These are phyloP conservation scores for Pleurotus citrinopileatus DNA, from an alignment of 768 basidiomycete species.

Conservation along the genomic window DNA sequence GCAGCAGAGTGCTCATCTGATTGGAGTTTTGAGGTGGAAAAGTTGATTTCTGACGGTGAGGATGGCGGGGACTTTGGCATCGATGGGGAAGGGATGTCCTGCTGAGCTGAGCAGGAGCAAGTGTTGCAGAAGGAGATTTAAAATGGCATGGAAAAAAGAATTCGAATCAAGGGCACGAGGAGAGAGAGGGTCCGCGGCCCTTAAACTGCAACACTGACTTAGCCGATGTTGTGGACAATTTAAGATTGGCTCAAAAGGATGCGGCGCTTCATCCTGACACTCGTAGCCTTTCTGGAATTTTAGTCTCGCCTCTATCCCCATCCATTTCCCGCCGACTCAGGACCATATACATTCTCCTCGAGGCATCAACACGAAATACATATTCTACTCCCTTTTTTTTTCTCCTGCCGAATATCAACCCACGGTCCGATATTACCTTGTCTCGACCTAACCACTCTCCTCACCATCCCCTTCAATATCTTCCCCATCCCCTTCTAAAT, in stretches of 20 bases:
- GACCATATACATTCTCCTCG: constrained; percentile 6
- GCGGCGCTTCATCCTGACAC: constrained; percentile 44
- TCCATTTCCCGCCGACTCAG: constrained; percentile 18
- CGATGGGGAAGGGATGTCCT: constrained; percentile 22
- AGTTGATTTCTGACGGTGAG: constrained; percentile 24
- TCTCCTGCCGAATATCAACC: not conserved
- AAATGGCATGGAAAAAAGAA: constrained; percentile 66
- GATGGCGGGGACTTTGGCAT: constrained; percentile 42
- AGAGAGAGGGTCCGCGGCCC: constrained; percentile 53
- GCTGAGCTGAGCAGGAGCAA: constrained; percentile 23
- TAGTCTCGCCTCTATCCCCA: too few relatives aligned
- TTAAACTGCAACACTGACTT: constrained; percentile 38
- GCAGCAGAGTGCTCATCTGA: constrained; percentile 30
- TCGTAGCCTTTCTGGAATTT: constrained; percentile 41
- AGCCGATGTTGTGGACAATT: constrained; percentile 48
- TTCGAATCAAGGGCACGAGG: constrained; percentile 70
- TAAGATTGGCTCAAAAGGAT: constrained; percentile 48
- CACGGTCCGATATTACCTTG: constrained; percentile 15
- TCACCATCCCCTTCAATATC: constrained; percentile 39
- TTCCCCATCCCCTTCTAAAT: constrained; percentile 72
- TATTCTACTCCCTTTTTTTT: too few relatives aligned
- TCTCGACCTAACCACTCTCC: constrained; percentile 20
- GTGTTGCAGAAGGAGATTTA: constrained; percentile 38
- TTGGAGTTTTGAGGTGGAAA: constrained; percentile 31
- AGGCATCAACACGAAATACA: too few relatives aligned